Conservation (phyloP, 768 basidiomycete species). For the Tulasnella sp. region DNA sequence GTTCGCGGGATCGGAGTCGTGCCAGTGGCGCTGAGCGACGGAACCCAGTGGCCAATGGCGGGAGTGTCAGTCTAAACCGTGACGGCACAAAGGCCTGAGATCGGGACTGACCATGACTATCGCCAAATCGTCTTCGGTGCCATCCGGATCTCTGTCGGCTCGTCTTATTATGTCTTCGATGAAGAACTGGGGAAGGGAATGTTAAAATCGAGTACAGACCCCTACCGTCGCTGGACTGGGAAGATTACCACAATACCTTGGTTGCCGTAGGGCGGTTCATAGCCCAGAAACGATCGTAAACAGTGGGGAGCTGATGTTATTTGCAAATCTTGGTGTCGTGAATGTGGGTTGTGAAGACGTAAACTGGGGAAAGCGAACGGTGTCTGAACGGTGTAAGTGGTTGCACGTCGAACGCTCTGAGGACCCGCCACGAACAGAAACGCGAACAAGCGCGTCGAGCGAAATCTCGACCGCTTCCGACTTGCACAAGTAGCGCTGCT, state of each 20-base stretch:
- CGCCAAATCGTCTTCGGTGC: conserved; percentile 35
- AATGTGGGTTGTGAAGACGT: no score
- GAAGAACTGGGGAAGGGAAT: conserved; percentile 40
- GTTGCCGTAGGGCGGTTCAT: background rate
- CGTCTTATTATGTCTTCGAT: conserved; percentile 51
- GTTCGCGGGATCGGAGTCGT: conserved; percentile 64
- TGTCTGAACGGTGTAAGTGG: no score
- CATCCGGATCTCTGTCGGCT: conserved; percentile 21
- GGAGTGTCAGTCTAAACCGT: background rate
- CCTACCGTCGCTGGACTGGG: background rate
- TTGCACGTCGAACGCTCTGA: no score
- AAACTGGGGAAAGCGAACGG: background rate
- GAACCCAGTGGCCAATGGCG: background rate
- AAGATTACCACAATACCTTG: no score
- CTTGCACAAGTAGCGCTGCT: no score
- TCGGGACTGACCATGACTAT: conserved; percentile 47
- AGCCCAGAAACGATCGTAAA: background rate
- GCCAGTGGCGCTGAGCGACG: conserved; percentile 63
- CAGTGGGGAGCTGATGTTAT: no score
- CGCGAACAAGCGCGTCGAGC: no score
- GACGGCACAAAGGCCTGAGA: background rate
- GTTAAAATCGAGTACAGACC: background rate
- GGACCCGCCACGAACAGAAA: no score
- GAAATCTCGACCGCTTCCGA: no score
- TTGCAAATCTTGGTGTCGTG: no score